Evolutionary conservation across 148 eudicot species (phyloP), one percentile per base, ranked within the genome.

Genomic region (Polygonum maritimum): DNA sequence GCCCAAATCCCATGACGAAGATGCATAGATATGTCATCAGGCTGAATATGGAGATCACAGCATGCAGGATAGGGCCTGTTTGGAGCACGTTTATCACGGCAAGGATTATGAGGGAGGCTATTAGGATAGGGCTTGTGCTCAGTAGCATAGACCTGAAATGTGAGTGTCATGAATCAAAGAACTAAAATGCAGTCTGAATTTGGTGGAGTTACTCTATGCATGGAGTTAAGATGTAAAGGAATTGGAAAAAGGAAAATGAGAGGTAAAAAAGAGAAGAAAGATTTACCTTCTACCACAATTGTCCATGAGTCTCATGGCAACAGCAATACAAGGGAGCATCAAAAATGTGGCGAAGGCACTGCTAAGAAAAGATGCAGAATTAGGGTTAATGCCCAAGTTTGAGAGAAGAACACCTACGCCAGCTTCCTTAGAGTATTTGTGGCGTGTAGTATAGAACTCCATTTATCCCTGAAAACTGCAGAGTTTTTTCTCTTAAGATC

Each of bases 261-360:
- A 60, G 67, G 22, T 19, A 60, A n/a, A 60, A n/a, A 58, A 26
- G 31, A 26, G 31, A 26, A n/a, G 65, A n/a, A 60, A 60, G 67
- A n/a, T 60, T 19, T 75, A 82, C 84, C 84, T 82, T 76, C 87
- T 82, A 54, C 87, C 87, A 36, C 84, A 52, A 15, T 83, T 74
- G 75, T 86, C 88, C 84, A 86, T 80, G 75, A 86, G 81, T 65
- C 83, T 79, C 88, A 86, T 86, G 18, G 88, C 86, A 58, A 86
- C 69, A 60, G 85, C 88, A n/a, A 86, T 83, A 76, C 81, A 81
- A 76, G 89, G 87, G 47, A 86, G 83, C 87, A 82, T 86, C 75
- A 86, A 54, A 45, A 84, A 71, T 38, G 86, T 81, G 33, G 89
- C 82, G 18, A 86, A 44, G 31, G 77, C 85, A 82, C 89, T 81